Evolutionary conservation across 148 eudicot genomes (phyloP).

Genomic region (Selenicereus undatus): DNA sequence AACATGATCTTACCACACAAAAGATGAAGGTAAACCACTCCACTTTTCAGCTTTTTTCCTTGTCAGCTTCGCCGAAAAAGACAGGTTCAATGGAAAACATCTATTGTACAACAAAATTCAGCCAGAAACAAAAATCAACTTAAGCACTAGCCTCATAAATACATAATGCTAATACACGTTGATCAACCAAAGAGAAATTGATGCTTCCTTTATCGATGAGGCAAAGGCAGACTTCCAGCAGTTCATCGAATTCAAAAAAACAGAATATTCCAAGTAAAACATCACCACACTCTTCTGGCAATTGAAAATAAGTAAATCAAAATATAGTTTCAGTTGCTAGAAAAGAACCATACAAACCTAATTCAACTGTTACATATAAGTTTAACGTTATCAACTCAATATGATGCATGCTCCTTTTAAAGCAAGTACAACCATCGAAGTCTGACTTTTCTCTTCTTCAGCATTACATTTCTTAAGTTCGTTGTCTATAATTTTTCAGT

Average conservation of each 20-base stretch:
- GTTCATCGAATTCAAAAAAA: background rate
- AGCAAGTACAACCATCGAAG: background rate
- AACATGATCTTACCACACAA: constrained; percentile 52
- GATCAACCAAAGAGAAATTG: background rate
- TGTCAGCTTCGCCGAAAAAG: constrained; percentile 62
- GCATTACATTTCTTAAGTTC: background rate
- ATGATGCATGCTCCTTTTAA: background rate
- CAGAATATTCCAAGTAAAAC: background rate
- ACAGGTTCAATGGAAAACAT: constrained; percentile 52
- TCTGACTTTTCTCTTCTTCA: background rate
- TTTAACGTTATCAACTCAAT: background rate
- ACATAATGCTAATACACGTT: constrained; percentile 6
- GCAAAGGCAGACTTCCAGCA: background rate
- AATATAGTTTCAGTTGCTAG: background rate
- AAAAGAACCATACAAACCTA: background rate
- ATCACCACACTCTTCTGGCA: background rate
- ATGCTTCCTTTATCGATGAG: background rate
- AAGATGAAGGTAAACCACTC: constrained; percentile 45
- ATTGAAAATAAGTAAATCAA: background rate
- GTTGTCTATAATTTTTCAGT: background rate
- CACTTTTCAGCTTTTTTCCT: constrained; percentile 55
- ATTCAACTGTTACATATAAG: background rate
- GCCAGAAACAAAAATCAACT: constrained; percentile 45
- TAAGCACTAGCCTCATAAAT: constrained; percentile 29
- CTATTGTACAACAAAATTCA: constrained; percentile 51